A percentile compares a stretch with the other conserved stretches of the same genome.
Evolutionary conservation across 306 rosid species (phyloP).

Genomic region (Citrullus colocynthis): DNA sequence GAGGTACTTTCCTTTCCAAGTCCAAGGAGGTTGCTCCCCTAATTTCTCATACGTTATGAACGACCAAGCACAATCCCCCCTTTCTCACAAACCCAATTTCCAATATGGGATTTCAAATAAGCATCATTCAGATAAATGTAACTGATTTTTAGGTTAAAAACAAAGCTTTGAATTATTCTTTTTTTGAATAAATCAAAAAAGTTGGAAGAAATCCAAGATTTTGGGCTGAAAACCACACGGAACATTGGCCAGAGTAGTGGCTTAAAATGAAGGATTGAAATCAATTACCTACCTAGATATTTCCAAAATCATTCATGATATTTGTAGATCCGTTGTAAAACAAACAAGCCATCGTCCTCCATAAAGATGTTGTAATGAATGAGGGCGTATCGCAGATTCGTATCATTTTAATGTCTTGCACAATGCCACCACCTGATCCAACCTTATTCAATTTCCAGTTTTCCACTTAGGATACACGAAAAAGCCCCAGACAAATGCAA

Average conservation of each 20-base stretch:
- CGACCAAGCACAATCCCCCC: too few species aligned
- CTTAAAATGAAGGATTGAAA: background rate
- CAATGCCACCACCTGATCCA: background rate
- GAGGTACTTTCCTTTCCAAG: too few species aligned
- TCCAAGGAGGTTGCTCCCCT: too few species aligned
- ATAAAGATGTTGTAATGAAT: background rate
- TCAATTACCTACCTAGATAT: too few species aligned
- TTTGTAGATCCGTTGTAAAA: background rate
- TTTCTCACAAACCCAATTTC: too few species aligned
- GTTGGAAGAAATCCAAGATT: background rate
- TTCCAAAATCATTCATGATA: background rate
- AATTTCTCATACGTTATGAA: too few species aligned
- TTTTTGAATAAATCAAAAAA: too few species aligned
- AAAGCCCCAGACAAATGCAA: background rate
- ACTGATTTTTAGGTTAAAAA: too few species aligned
- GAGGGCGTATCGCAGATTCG: background rate
- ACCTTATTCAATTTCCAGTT: background rate
- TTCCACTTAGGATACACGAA: background rate
- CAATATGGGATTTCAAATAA: too few species aligned
- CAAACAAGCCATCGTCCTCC: background rate
- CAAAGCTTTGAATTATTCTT: too few species aligned
- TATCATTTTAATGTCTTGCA: background rate
- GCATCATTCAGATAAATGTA: too few species aligned
- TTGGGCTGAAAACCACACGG: accelerated
- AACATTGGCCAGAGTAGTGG: background rate